Conservation (phyloP, 257 asterid genomes). For the Gentiana straminea region DNA sequence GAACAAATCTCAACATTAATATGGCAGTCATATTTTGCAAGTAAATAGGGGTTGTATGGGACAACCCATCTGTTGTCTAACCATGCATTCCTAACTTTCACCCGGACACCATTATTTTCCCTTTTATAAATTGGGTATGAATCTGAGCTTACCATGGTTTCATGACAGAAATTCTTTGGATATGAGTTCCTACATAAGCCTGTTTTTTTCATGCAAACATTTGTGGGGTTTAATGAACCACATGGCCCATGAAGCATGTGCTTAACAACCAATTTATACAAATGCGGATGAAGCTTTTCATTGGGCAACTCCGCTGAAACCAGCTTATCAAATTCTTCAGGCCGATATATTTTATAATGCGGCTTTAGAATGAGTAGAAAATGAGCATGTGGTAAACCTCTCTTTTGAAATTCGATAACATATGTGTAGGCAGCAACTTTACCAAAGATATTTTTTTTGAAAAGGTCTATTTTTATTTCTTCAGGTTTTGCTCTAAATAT, state of each 20-base stretch:
- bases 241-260: slow-evolving; percentile 2
- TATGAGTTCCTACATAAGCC: background rate
- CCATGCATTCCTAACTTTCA: background rate
- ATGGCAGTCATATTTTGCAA: too few species aligned
- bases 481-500: background rate
- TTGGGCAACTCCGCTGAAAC: background rate
- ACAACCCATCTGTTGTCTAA: too few species aligned
- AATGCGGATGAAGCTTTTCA: background rate
- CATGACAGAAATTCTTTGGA: background rate
- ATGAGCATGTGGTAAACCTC: background rate
- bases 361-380: background rate
- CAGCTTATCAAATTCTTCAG: background rate
- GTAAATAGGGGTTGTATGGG: too few species aligned
- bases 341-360: background rate
- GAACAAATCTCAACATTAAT: background rate
- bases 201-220: background rate
- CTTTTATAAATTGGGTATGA: background rate
- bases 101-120: background rate
- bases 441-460: background rate
- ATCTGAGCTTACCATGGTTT: background rate
- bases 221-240: background rate
- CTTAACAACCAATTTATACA: background rate
- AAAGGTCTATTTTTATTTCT: background rate
- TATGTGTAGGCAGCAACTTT: background rate
- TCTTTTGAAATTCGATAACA: background rate